Base-by-base conservation (phyloP, 192 early-diverging fungal genomes). In the Umbelopsis sp. region DNA sequence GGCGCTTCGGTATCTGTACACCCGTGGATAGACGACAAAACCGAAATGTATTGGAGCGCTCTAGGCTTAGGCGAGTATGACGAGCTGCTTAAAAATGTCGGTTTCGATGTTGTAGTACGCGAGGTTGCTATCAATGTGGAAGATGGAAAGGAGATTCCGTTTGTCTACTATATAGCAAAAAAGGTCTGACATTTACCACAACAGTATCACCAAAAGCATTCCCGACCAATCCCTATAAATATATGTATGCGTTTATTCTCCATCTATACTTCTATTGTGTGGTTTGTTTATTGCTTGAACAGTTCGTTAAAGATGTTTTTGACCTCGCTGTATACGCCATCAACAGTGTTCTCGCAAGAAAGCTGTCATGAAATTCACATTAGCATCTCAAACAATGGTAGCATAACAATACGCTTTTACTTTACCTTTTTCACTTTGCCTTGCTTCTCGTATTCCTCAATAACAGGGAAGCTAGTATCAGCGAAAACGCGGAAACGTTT, bases 391-490 rank as follows among this genome's bases (percentile, higher is more conserved):
- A 48, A 15, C 1, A 15, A 15, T 47, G 0, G 1, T n/a, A 58
- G 35, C 23, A 45, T 1, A 1, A 37, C 4, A 6, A 41, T 20
- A 3, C 33, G 3, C 21, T 37, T 23, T n/a, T 46, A 16, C 9
- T 78, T 80, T 69, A 97, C 87, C 58, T 85, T 91, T 61, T 90
- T 83, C 30, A 97, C 94, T 82, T 96, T 97, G 46, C 86, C 85
- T 46, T 81, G 64, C 74, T 90, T 90, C 18, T 77, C 85, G 78
- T 90, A 97, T 46, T 91, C 77, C 52, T 92, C 91, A 69, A 99
- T 92, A 4, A 98, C 98, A 7, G 96, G 97, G 87, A 88, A 95
- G 71, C 89, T 92, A 15, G 90, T 90, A 27, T 97, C 90, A n/a
- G 78, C 71, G 66, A 97, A 99, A 0, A 90, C 91, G 15, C 72